Evolutionary conservation across 1,139 yeast species (phyloP), one percentile per base, ranked within the genome.

Genomic region (Spathaspora sp.): DNA sequence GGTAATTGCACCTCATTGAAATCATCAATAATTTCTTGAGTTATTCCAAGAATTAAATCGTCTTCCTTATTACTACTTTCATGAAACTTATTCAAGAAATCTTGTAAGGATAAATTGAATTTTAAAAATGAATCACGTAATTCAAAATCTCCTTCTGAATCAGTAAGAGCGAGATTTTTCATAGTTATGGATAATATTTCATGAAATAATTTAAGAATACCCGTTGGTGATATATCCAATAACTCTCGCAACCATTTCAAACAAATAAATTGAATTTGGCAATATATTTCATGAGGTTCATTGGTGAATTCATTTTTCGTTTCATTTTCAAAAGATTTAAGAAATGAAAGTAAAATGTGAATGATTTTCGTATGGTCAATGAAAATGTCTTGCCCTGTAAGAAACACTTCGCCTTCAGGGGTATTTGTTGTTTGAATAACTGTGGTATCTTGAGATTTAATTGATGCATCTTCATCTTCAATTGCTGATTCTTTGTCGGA

Each of bases 331-430:
- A 50, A 39, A 15, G 83, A 72, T 51, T 88, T 87, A 44, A 95
- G 71, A 54, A 89, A 89, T 2, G 90, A 81, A 27, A 93, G 80
- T 39, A 93, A 67, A 40, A 91, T 90, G 47, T 84, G 89, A 43
- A 90, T 84, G 42, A 93, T 84, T 56, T 82, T 86, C 4, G 90
- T 82, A 57, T 84, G 89, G 64, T 91, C 95, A 43, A 93, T 77
- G 51, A 80, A 81, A 17, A 90, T 84, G 59, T 93, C 96, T 60
- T 90, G 97, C 0, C 97, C 97, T 3, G 89, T 89, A 15, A 85
- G 73, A 8, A 82, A 67, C 5, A 82, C 88, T 42, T 63, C 70
- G 11, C 66, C 68, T 4, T 49, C 54, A 7, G 44, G 47, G 15
- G 38, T 45, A 26, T 41, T 46, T 17, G 26, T 24, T 18, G 57